Base-by-base conservation (phyloP, 2,329 filamentous ascomycete genomes). In the Fonsecaea erecta region DNA sequence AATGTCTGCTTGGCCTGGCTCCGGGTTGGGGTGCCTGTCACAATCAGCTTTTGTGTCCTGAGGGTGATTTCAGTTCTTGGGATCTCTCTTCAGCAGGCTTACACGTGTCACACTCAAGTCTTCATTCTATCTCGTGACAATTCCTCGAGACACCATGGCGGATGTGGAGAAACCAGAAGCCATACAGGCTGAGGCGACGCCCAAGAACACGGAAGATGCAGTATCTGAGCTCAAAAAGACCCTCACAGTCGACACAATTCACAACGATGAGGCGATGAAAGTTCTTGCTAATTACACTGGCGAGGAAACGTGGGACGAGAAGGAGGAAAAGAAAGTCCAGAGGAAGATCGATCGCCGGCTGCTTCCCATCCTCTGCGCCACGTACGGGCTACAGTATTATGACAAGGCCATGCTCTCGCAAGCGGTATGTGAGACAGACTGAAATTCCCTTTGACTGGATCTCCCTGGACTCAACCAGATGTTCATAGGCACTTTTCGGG, bases 361-460 rank as follows among this genome's bases (percentile, higher is more conserved):
- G 40, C 80, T 88, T 74, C 87, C 81, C 5, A 68, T 82, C 62
- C 79, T 83, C 76, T 84, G 75, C 62, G 79, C 69, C 71, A 84
- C 79, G 0, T 88, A 88, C 71, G 66, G 62, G 3, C 28, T 70
- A 16, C 64, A 58, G 40, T 63, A 63, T 32, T 58, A 63, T 48
- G 53, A 55, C 48, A 58, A 63, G 74, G 82, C 82, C 1, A 84
- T 85, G 80, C 72, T 86, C 16, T 81, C 78, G 0, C 83, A 85
- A 68, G 84, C 84, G 52, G 82, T 82, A 63, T 74, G 70, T 52
- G 26, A 6, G 3, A n/a, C 16, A n/a, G n/a, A 56, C 18, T 48
- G 18, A 24, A 35, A 1, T 16, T n/a, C 21, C 28, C 21, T 24
- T 30, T 37, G 21, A n/a, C 18, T 24, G 9, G 51, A 14, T 24